Evolutionary conservation across 495 filamentous ascomycete genomes (phyloP).

Genomic region (Penicillium roqueforti): DNA sequence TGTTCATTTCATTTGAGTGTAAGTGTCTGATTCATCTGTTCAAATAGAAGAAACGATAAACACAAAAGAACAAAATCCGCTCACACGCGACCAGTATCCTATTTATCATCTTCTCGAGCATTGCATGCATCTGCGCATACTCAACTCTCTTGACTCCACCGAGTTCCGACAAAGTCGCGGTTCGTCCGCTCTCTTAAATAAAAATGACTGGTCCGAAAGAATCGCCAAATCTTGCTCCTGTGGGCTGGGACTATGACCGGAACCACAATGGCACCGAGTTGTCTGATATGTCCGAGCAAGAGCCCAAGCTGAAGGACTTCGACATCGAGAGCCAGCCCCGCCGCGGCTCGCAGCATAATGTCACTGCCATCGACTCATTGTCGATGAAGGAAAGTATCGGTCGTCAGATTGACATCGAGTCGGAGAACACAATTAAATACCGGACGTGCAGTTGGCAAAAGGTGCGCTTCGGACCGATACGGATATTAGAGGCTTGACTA

Average conservation of each 20-base stretch:
- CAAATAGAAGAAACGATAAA: neutral
- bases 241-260: slow-evolving; percentile 11
- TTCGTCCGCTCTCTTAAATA: slow-evolving; percentile 35
- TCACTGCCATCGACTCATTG: slow-evolving; percentile 25
- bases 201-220: slow-evolving; percentile 39
- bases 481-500: neutral
- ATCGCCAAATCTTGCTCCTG: slow-evolving; percentile 17
- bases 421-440: slow-evolving; percentile 78
- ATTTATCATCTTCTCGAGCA: slow-evolving; percentile 4
- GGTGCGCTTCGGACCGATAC: slow-evolving; percentile 37
- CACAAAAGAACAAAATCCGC: neutral
- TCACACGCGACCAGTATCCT: neutral
- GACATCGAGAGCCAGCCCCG: slow-evolving; percentile 35
- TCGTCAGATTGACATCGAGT: slow-evolving; percentile 73
- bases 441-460: slow-evolving; percentile 89
- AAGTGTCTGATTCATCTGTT: neutral
- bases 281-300: slow-evolving; percentile 24
- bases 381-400: slow-evolving; percentile 48
- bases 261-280: slow-evolving; percentile 20
- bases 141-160: slow-evolving; percentile 27
- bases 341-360: slow-evolving; percentile 16
- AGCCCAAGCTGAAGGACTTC: slow-evolving; percentile 30
- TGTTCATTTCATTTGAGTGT: neutral
- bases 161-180: slow-evolving; percentile 35
- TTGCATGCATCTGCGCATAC: slow-evolving; percentile 40